Percentiles rank a stretch among this genome's conserved stretches.
These are phyloP conservation scores for Lagerstroemia speciosa DNA, from an alignment of 345 rosid genomes.

Conservation along the genomic window DNA sequence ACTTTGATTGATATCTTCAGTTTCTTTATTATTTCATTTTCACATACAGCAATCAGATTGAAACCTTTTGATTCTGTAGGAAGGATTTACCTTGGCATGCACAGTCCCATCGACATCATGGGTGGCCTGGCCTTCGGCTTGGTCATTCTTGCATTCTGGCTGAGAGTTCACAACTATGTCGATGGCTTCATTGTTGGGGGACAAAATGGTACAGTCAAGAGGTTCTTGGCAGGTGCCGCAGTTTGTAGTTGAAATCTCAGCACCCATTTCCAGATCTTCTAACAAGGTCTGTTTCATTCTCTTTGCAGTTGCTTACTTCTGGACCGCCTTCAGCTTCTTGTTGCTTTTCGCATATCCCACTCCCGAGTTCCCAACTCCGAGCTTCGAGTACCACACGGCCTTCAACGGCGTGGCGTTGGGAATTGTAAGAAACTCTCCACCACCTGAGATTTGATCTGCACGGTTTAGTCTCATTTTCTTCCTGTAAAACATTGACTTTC, in stretches of 20 bases:
- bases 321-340: constrained; percentile 78
- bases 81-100: constrained; percentile 98
- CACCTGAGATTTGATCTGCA: not conserved
- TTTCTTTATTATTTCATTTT: not conserved
- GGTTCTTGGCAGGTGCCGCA: not conserved
- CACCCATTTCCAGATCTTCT: not conserved
- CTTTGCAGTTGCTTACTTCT: constrained; percentile 73
- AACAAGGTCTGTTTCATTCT: not conserved
- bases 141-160: constrained; percentile 65
- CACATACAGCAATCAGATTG: not conserved
- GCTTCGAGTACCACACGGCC: constrained; percentile 90
- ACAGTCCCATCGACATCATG: constrained; percentile 71
- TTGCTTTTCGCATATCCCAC: constrained; percentile 95
- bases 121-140: constrained; percentile 71
- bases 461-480: not conserved
- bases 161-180: constrained; percentile 39
- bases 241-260: not conserved
- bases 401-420: constrained; percentile 88
- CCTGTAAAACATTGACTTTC: too few species aligned
- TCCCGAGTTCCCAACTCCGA: constrained; percentile 89
- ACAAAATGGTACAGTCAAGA: constrained; percentile 50
- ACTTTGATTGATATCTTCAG: constrained; percentile 12
- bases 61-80: constrained; percentile 48
- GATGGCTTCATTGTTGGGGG: constrained; percentile 67
- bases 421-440: constrained; percentile 52